phyloP scores from a whole-genome alignment of 345 rosid genomes.

The Eucalyptus tenuipes region DNA sequence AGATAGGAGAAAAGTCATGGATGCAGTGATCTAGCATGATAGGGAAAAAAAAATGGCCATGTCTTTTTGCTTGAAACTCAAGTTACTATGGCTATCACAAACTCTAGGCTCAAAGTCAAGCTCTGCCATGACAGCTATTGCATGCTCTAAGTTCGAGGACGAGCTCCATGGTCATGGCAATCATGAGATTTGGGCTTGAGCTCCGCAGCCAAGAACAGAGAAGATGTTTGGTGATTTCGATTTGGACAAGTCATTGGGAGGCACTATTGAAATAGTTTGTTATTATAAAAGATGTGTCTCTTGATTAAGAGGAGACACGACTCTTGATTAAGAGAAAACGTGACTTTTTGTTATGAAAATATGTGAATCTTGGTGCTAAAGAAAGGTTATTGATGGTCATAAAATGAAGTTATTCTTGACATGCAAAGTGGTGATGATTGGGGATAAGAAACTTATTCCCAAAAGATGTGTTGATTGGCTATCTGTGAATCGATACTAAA shows the following conservation, averaged over 20 bases:
- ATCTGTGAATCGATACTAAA: too few relatives aligned
- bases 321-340: neutral
- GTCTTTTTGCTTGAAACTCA: neutral
- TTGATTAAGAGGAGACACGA: neutral
- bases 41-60: neutral
- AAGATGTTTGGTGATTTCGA: neutral
- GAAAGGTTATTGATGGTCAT: neutral
- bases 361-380: neutral
- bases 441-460: too few relatives aligned
- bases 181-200: neutral
- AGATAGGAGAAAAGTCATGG: neutral
- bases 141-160: neutral
- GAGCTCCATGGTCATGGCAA: neutral
- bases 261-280: neutral
- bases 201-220: neutral
- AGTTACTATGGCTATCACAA: neutral
- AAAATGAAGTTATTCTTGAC: too few relatives aligned
- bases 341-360: too few relatives aligned
- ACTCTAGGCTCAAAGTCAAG: neutral
- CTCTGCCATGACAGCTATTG: accelerated
- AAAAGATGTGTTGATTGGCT: too few relatives aligned
- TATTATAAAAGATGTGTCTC: neutral
- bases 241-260: neutral
- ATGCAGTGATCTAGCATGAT: neutral
- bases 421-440: too few relatives aligned